Base-by-base conservation (phyloP, 2,329 filamentous ascomycete species). In the Talaromyces amestolkiae region DNA sequence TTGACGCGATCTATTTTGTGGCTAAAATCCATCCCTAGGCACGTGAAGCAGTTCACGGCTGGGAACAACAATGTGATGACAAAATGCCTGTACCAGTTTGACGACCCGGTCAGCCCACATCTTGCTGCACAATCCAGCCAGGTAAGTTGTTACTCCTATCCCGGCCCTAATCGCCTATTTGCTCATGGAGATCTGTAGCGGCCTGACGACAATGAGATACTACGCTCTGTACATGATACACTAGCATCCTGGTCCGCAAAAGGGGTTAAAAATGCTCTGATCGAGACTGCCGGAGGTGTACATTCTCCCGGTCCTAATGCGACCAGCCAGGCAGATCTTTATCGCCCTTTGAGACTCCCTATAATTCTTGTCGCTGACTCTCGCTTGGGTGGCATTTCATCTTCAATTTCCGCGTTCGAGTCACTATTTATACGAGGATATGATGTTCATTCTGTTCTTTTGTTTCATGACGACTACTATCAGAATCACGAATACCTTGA, bases 251-350 rank as follows among this genome's bases (percentile, higher is more conserved):
- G 77, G 70, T 73, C 81, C 33, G 70, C 65, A 63, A 72, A 66
- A 56, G 73, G 72, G 60, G 70, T 80, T 54, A 85, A 85, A n/a
- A 86, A 89, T 76, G 79, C 91, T 1, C 83, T 96, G 56, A 81
- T 95, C 54, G 92, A 96, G 75, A 95, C 92, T 1, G 91, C 92
- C 1, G 92, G 91, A 0, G 92, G 92, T 0, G 90, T 94, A 0
- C 87, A 94, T 67, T 94, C 91, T 0, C 92, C 92, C 0, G 86
- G 86, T 0, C 92, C 91, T 0, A 91, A 89, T 41, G 91, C 91
- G 10, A 89, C 84, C 1, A 87, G 89, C 0, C 92, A 96, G 73
- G 91, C 89, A 2, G 91, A 96, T 72, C 78, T 93, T 1, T 95
- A 93, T 73, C 82, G 89, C 22, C 87, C 91, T 0, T 77, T 96